Evolutionary conservation across 768 basidiomycete genomes (phyloP).

Genomic region (Coprinopsis marcescibilis): DNA sequence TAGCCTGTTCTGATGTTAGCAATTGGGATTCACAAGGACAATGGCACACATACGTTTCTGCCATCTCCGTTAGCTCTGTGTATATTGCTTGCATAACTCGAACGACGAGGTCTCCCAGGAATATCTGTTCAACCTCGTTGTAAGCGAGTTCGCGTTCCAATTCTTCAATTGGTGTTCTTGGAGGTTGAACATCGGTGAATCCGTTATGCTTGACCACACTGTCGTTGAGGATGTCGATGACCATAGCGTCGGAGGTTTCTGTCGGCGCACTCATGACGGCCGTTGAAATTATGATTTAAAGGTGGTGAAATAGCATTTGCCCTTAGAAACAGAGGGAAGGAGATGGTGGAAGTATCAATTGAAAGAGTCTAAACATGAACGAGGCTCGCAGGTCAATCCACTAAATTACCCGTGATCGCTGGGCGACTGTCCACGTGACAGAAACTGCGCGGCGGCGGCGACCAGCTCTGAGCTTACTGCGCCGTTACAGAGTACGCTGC

Average conservation of each 20-base stretch:
- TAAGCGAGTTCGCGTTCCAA: slow-evolving; percentile 71
- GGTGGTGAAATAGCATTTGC: background rate
- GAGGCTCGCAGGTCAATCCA: too few species aligned
- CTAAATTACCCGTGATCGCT: too few species aligned
- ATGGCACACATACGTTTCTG: slow-evolving; percentile 64
- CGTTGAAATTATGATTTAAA: background rate
- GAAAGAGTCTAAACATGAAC: too few species aligned
- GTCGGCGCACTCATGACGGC: background rate
- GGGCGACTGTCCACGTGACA: too few species aligned
- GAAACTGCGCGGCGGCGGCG: too few species aligned
- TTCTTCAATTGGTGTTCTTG: slow-evolving; percentile 40
- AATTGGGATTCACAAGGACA: slow-evolving; percentile 5
- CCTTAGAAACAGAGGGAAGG: background rate
- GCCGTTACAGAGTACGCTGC: too few species aligned
- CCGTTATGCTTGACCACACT: background rate
- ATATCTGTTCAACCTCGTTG: slow-evolving; percentile 69
- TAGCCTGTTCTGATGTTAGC: slow-evolving; percentile 36
- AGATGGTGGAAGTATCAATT: too few species aligned
- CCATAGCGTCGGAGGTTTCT: slow-evolving; percentile 2
- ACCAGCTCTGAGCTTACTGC: too few species aligned
- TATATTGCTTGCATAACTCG: slow-evolving; percentile 76
- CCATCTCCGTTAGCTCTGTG: slow-evolving; percentile 74
- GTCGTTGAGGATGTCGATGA: slow-evolving; percentile 4
- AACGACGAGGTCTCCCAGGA: slow-evolving; percentile 68
- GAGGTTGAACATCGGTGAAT: slow-evolving; percentile 8